Conservation (phyloP, 192 early-diverging fungal species). For the Coemansia sp. region DNA sequence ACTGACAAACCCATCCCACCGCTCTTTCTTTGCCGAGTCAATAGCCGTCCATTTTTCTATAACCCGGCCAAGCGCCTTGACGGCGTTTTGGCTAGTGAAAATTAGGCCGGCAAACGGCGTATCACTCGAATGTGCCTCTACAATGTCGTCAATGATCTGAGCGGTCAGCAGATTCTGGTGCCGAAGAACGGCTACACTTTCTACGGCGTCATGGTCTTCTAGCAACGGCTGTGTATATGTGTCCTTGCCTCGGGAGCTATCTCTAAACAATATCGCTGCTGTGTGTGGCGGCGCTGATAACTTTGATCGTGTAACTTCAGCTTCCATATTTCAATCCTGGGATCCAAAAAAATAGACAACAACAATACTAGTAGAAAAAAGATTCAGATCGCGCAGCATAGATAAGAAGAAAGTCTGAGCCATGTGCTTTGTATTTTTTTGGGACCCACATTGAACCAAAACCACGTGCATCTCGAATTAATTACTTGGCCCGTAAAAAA, state of each 20-base stretch:
- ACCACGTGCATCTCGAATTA: background rate
- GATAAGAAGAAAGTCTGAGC: background rate
- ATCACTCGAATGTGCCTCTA: constrained; percentile 1
- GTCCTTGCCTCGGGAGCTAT: constrained; percentile 21
- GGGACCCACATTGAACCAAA: constrained; percentile 4
- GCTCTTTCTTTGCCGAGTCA: background rate
- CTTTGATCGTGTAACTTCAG: background rate
- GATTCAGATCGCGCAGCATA: background rate
- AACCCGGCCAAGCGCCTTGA: constrained; percentile 24
- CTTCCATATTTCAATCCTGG: background rate
- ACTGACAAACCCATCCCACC: constrained; percentile 20
- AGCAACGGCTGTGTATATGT: constrained; percentile 23
- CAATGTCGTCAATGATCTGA: constrained; percentile 9
- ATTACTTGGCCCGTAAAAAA: background rate
- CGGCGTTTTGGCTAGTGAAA: constrained; percentile 50
- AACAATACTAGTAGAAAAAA: background rate
- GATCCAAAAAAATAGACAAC: background rate
- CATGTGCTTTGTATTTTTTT: constrained; percentile 8
- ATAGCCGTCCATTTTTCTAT: constrained; percentile 15
- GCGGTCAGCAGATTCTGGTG: constrained; percentile 31
- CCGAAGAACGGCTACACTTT: constrained; percentile 34
- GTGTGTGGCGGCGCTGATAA: background rate
- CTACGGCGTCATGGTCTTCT: constrained; percentile 23
- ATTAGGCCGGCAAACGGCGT: constrained; percentile 23
- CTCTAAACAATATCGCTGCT: constrained; percentile 41